Conservation (phyloP, 495 filamentous ascomycete genomes). For the Hypoxylon rickii region DNA sequence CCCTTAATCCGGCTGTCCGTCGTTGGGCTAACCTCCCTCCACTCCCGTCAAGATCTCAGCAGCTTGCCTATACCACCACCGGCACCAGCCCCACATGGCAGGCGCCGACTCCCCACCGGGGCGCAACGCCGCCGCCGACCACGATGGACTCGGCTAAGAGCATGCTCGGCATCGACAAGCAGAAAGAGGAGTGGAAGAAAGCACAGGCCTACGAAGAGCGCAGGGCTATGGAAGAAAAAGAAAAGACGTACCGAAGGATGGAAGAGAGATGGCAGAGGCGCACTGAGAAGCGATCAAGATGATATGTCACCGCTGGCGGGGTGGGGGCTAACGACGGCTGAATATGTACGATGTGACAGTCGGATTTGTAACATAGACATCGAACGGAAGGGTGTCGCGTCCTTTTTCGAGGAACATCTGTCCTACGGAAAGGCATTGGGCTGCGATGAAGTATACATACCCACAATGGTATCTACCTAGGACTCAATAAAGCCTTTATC, state of each 20-base stretch:
- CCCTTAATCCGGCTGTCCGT: slow-evolving; percentile 57
- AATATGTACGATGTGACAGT: slow-evolving; percentile 10
- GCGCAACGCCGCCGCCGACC: too few species aligned
- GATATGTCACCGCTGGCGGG: not conserved
- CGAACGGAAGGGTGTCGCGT: slow-evolving; percentile 35
- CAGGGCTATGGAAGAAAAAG: slow-evolving; percentile 49
- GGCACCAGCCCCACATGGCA: slow-evolving; percentile 33
- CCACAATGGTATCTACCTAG: slow-evolving; percentile 16
- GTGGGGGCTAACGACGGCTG: slow-evolving; percentile 5
- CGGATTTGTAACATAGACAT: slow-evolving; percentile 17
- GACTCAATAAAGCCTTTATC: too few species aligned
- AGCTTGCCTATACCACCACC: not conserved
- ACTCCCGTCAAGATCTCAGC: slow-evolving; percentile 34
- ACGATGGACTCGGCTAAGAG: slow-evolving; percentile 16
- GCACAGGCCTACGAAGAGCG: slow-evolving; percentile 53
- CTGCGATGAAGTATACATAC: slow-evolving; percentile 5
- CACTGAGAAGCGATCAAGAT: slow-evolving; percentile 4
- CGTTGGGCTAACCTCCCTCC: slow-evolving; percentile 53
- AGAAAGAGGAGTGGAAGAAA: slow-evolving; percentile 44
- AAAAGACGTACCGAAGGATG: slow-evolving; percentile 40
- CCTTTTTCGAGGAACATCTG: slow-evolving; percentile 23
- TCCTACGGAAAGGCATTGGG: too few species aligned
- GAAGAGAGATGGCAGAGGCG: slow-evolving; percentile 33
- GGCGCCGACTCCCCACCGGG: slow-evolving; percentile 33
- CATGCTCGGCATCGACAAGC: slow-evolving; percentile 37